Base-by-base conservation (phyloP, 2,329 filamentous ascomycete genomes). In the Microsporum canis region DNA sequence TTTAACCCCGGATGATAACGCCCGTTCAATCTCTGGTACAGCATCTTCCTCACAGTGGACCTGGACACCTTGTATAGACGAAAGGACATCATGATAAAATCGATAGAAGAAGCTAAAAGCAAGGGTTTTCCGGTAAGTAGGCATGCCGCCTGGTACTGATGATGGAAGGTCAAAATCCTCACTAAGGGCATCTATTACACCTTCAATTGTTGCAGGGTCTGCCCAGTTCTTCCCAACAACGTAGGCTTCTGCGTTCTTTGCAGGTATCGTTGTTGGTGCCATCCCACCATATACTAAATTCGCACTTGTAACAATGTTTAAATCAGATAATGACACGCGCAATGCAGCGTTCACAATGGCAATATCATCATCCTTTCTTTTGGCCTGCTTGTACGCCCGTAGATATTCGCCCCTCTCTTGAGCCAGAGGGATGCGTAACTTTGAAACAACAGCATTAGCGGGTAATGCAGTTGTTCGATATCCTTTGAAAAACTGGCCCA, bases 321-420 rank as follows among this genome's bases (percentile, higher is more conserved):
- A 79, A 1, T 88, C 81, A 43, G 86, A 82, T 2, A 97, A 75
- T 3, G 82, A 83, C 3, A 97, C 80, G 39, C 89, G 84, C 61
- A 97, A 75, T 0, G 92, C 91, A 33, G 88, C 85, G 57, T 95
- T 97, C 29, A 97, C 94, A 68, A 99, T 97, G 1, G 94, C 94
- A 71, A 99, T 97, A 71, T 99, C 94, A 68, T 99, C 94, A 68
- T 99, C 94, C 71, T 97, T 97, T 66, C 94, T 80, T 78, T 99
- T 99, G 0, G 94, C 85, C 72, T 97, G 92, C 75, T 99, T 99
- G 75, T 96, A 97, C 0, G 92, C 87, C 49, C 88, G 83, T 71
- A 96, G 87, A 70, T 86, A 90, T 71, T 97, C 94, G 2, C 88
- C 87, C 68, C 87, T 88, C 59, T 85, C 81, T 2, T 80, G 80